A percentile compares a stretch with the other conserved stretches of the same genome.
Evolutionary conservation across 2,329 filamentous ascomycete genomes (phyloP).

Genomic region (Ophiostoma australiae): DNA sequence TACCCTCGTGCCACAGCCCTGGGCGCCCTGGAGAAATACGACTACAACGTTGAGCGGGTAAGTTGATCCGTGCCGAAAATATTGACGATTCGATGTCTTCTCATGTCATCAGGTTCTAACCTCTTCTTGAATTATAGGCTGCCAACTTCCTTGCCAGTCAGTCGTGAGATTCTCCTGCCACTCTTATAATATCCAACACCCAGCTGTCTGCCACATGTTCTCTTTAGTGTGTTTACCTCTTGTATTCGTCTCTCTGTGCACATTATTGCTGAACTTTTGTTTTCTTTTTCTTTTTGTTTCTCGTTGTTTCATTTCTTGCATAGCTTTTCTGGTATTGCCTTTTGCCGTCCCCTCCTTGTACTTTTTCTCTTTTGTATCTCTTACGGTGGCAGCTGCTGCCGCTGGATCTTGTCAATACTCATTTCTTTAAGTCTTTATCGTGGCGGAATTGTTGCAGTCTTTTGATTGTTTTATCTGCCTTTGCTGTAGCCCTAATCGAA

Average conservation of each 20-base stretch:
- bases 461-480: background rate
- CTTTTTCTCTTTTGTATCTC: background rate
- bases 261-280: background rate
- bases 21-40: conserved; percentile 81
- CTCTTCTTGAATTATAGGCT: conserved; percentile 37
- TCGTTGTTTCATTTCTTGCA: background rate
- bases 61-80: conserved; percentile 34
- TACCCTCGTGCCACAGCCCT: conserved; percentile 71
- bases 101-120: background rate
- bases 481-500: background rate
- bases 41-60: conserved; percentile 95
- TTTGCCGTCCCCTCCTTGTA: conserved; percentile 10
- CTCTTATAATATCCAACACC: background rate
- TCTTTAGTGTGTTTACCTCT: background rate
- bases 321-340: background rate
- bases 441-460: background rate
- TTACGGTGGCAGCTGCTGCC: background rate
- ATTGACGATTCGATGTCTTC: background rate
- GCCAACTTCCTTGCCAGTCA: conserved; percentile 54
- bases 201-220: background rate
- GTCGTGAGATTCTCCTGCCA: conserved; percentile 37
- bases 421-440: background rate
- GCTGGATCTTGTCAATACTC: conserved; percentile 7
- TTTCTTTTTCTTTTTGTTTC: background rate
- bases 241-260: background rate